These are phyloP conservation scores for Saprolegnia diclina DNA, from an alignment of 352 stramenopile genomes.

Conservation along the genomic window DNA sequence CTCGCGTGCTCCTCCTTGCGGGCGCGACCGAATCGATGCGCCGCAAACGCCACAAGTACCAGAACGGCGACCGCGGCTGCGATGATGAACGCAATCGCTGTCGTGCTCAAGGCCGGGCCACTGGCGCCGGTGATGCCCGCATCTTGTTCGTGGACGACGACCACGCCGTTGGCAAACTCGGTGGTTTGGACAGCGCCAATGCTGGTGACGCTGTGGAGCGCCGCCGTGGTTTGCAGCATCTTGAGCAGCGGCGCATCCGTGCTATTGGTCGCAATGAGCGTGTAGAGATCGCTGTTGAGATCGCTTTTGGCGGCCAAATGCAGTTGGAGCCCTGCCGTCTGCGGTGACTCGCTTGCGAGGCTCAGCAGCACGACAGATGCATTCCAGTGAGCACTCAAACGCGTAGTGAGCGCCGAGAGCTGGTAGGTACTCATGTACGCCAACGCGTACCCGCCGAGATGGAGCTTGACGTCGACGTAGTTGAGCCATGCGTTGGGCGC, in stretches of 20 bases:
- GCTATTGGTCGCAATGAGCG: not conserved
- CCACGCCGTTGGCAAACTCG: conserved; percentile 1
- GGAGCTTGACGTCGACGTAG: conserved; percentile 8
- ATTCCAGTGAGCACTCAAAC: not conserved
- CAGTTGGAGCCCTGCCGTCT: not conserved
- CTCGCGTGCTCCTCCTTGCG: not conserved
- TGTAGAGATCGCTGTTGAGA: too few species aligned
- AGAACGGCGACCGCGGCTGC: not conserved
- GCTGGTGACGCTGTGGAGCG: not conserved
- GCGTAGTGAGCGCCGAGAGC: not conserved
- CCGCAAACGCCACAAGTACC: not conserved
- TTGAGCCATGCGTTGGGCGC: not conserved
- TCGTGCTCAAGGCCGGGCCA: not conserved
- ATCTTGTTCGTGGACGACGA: not conserved
- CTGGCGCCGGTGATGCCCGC: not conserved
- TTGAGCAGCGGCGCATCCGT: not conserved
- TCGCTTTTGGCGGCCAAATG: not conserved
- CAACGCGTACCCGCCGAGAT: conserved; percentile 2
- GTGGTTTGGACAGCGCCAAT: not conserved
- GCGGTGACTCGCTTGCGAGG: not conserved
- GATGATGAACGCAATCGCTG: not conserved
- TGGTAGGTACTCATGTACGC: conserved; percentile 11
- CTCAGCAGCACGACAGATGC: not conserved
- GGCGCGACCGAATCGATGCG: not conserved
- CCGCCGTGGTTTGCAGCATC: not conserved